A percentile compares a stretch with the other conserved stretches of the same genome.
Conservation (phyloP, 2,329 filamentous ascomycete species). For the Cladophialophora exuberans region DNA sequence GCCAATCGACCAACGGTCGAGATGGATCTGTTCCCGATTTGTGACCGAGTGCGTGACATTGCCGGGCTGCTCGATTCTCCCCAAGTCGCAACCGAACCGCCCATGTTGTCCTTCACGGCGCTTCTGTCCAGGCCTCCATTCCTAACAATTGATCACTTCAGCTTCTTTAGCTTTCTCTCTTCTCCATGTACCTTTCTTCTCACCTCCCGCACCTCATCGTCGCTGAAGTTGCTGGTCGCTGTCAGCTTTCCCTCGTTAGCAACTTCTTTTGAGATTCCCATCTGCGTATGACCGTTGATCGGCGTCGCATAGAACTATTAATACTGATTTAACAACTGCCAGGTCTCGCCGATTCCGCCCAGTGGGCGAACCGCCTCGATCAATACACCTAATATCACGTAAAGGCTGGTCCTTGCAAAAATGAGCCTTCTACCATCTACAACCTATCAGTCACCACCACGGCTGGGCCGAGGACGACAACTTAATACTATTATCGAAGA, state of each 20-base stretch:
- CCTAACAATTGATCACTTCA: slow-evolving; percentile 3
- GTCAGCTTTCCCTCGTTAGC: slow-evolving; percentile 28
- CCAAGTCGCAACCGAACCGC: slow-evolving; percentile 15
- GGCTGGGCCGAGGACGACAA: slow-evolving; percentile 60
- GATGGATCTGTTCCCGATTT: slow-evolving; percentile 13
- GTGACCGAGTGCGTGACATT: slow-evolving; percentile 24
- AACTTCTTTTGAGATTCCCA: slow-evolving; percentile 4
- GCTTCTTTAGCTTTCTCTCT: slow-evolving; percentile 21
- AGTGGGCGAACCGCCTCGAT: slow-evolving; percentile 2
- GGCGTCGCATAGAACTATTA: slow-evolving; percentile 25
- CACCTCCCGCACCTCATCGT: slow-evolving; percentile 16
- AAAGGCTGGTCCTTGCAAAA: slow-evolving; percentile 28
- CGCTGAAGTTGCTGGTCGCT: slow-evolving; percentile 31
- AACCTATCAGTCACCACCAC: slow-evolving; percentile 56
- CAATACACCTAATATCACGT: slow-evolving; percentile 10
- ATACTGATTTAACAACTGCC: slow-evolving; percentile 18
- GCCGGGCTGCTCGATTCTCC: slow-evolving; percentile 15
- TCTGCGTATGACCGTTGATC: slow-evolving; percentile 26
- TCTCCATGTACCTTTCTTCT: slow-evolving; percentile 8
- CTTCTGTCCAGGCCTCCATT: slow-evolving; percentile 16
- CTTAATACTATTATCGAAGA: slow-evolving; percentile 71
- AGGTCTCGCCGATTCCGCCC: slow-evolving; percentile 4
- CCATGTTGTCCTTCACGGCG: slow-evolving; percentile 25
- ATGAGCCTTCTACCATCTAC: slow-evolving; percentile 50
- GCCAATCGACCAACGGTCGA: slow-evolving; percentile 20